Conservation (phyloP, 2,329 filamentous ascomycete genomes). For the Lizonia empirigonia region DNA sequence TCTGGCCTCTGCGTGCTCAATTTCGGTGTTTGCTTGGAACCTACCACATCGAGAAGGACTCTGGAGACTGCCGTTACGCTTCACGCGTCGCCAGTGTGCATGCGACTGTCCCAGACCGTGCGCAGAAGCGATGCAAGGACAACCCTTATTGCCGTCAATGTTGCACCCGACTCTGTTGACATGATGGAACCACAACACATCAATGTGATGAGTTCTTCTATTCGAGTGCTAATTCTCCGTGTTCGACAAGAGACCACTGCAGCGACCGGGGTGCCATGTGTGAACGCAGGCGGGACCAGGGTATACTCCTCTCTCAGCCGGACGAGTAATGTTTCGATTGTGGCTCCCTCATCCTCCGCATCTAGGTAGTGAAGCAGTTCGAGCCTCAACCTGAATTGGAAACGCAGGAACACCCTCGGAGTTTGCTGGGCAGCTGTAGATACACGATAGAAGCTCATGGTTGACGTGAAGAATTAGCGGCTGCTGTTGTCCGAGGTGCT, state of each 20-base stretch:
- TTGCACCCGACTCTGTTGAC: constrained; percentile 38
- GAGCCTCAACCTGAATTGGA: constrained; percentile 19
- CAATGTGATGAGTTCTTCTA: constrained; percentile 18
- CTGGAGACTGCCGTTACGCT: constrained; percentile 22
- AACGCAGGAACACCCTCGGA: constrained; percentile 7
- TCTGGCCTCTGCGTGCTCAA: constrained; percentile 11
- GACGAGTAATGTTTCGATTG: constrained; percentile 20
- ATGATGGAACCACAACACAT: constrained; percentile 20
- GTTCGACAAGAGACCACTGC: constrained; percentile 25
- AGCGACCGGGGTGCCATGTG: constrained; percentile 47
- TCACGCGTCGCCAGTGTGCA: constrained; percentile 18
- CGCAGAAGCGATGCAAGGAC: constrained; percentile 35
- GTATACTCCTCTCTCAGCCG: constrained; percentile 19
- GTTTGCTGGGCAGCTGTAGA: not conserved
- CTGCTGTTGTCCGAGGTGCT: not conserved
- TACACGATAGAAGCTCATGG: not conserved
- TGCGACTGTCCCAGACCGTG: constrained; percentile 19
- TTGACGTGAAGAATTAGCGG: not conserved
- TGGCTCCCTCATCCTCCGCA: constrained; percentile 7
- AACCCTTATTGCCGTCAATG: constrained; percentile 28
- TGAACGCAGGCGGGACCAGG: constrained; percentile 29
- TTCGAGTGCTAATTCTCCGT: constrained; percentile 17
- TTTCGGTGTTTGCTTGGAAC: constrained; percentile 10
- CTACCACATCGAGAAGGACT: constrained; percentile 7
- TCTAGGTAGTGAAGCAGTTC: constrained; percentile 9